phyloP scores from a whole-genome alignment of 106 monocot species.

The Cymbidium sinense region DNA sequence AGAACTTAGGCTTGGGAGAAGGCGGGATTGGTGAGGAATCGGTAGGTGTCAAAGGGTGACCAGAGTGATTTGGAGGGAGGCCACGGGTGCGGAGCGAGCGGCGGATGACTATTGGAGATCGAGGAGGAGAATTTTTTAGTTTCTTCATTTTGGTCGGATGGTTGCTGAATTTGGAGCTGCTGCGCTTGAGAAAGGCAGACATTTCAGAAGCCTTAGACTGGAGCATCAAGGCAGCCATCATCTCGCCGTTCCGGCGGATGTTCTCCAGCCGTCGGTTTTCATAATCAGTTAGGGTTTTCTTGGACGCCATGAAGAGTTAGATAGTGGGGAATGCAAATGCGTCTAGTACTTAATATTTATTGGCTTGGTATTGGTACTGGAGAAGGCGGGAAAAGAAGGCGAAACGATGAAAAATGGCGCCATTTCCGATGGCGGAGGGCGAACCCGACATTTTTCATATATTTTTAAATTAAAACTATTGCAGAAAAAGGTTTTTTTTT shows the following conservation, averaged over 20 bases:
- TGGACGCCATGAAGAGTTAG: slow-evolving; percentile 1
- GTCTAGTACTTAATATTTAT: too few species aligned
- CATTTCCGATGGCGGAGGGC: too few species aligned
- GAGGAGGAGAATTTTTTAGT: background rate
- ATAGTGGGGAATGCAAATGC: background rate
- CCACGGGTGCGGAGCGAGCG: slow-evolving; percentile 51
- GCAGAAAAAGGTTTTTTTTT: too few species aligned
- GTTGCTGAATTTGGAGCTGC: slow-evolving; percentile 1
- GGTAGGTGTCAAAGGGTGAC: background rate
- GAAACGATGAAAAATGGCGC: too few species aligned
- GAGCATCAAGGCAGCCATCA: slow-evolving; percentile 58
- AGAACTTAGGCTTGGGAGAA: background rate
- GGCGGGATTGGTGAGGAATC: background rate
- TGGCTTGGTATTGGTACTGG: too few species aligned
- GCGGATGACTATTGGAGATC: slow-evolving; percentile 30
- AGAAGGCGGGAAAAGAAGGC: too few species aligned
- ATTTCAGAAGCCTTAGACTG: slow-evolving; percentile 50
- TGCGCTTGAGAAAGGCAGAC: slow-evolving; percentile 22
- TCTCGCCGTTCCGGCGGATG: slow-evolving; percentile 70
- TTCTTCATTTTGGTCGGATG: background rate
- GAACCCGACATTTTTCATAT: too few species aligned
- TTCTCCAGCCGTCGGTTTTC: slow-evolving; percentile 76
- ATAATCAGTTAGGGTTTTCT: slow-evolving; percentile 44
- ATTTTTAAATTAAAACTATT: too few species aligned
- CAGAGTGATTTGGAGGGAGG: slow-evolving; percentile 16